phyloP scores from a whole-genome alignment of 2,329 filamentous ascomycete species.

The Phialophora expanda region DNA sequence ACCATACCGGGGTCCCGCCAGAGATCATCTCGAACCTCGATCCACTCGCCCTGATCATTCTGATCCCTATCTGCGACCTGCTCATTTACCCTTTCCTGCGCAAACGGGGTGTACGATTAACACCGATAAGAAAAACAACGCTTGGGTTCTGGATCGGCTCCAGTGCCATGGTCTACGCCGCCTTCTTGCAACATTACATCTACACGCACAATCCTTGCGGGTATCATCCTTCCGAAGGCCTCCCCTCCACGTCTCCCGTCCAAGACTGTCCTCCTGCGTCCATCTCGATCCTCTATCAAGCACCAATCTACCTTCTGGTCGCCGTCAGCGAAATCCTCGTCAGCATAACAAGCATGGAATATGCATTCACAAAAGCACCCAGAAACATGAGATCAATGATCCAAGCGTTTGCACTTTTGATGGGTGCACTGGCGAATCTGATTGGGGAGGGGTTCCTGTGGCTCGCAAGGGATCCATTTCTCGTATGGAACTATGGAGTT shows the following conservation, averaged over 20 bases:
- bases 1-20: slow-evolving; percentile 59
- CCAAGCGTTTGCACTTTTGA: slow-evolving; percentile 71
- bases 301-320: slow-evolving; percentile 58
- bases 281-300: slow-evolving; percentile 53
- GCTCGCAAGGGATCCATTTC: slow-evolving; percentile 66
- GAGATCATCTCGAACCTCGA: slow-evolving; percentile 67
- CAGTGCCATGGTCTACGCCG: slow-evolving; percentile 61
- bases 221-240: slow-evolving; percentile 50
- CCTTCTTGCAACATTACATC: slow-evolving; percentile 63
- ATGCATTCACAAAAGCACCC: slow-evolving; percentile 75
- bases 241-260: slow-evolving; percentile 39
- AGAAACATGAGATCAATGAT: slow-evolving; percentile 82
- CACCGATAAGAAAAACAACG: slow-evolving; percentile 61
- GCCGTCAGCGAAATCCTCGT: slow-evolving; percentile 64
- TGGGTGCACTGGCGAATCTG: slow-evolving; percentile 70
- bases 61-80: slow-evolving; percentile 42
- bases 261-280: slow-evolving; percentile 21
- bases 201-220: slow-evolving; percentile 63
- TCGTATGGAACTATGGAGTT: slow-evolving; percentile 73
- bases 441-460: slow-evolving; percentile 70
- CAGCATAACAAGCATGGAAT: slow-evolving; percentile 72
- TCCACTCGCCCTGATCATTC: slow-evolving; percentile 64
- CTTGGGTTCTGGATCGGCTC: slow-evolving; percentile 62
- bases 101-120: slow-evolving; percentile 59
- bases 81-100: slow-evolving; percentile 64